A percentile compares a stretch with the other conserved stretches of the same genome.
Conservation (phyloP, 2,329 filamentous ascomycete genomes). For the Trichoderma breve region DNA sequence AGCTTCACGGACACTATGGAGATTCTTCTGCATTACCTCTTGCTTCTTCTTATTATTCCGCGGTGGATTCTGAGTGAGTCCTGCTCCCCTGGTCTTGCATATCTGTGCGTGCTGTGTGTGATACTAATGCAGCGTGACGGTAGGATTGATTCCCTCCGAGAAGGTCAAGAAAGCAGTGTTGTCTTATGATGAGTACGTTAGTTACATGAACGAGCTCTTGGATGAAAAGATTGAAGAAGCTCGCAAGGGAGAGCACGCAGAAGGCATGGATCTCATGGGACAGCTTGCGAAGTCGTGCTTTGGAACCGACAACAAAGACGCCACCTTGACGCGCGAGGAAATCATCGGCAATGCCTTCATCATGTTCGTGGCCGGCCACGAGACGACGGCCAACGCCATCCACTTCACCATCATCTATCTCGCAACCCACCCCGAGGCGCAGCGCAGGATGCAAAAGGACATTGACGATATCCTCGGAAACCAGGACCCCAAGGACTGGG, state of each 20-base stretch:
- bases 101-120: background rate
- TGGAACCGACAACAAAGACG: conserved; percentile 29
- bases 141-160: conserved; percentile 50
- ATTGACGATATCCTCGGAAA: conserved; percentile 63
- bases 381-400: conserved; percentile 73
- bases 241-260: conserved; percentile 37
- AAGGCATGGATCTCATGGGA: conserved; percentile 54
- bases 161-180: conserved; percentile 50
- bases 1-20: conserved; percentile 64
- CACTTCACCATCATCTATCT: conserved; percentile 70
- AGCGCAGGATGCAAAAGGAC: conserved; percentile 66
- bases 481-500: conserved; percentile 60
- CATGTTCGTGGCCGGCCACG: conserved; percentile 72
- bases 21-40: conserved; percentile 60
- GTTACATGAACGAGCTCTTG: conserved; percentile 69
- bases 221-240: conserved; percentile 54
- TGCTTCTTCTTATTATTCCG: conserved; percentile 61
- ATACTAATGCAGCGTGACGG: background rate
- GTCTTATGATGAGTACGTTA: conserved; percentile 61
- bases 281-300: conserved; percentile 47
- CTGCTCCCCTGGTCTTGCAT: background rate
- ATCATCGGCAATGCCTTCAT: conserved; percentile 72
- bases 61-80: conserved; percentile 52
- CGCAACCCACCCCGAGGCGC: conserved; percentile 62
- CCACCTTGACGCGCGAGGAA: conserved; percentile 57